Percentiles rank a stretch among this genome's conserved stretches.
phyloP scores from a whole-genome alignment of 257 asterid species.

The Plectranthus barbatus region DNA sequence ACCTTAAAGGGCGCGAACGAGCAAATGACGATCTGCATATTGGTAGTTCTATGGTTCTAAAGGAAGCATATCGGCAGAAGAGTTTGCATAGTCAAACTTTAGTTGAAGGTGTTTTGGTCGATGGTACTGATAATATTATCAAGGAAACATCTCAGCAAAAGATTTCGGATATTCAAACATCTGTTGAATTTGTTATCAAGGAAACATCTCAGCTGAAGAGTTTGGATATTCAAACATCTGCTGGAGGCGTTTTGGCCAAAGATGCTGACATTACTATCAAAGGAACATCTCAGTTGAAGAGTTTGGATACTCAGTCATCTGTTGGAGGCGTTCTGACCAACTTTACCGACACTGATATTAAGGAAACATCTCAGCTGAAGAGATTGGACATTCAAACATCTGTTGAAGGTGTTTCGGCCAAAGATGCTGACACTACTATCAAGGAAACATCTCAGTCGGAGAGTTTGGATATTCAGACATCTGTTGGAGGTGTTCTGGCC shows the following conservation, averaged over 20 bases:
- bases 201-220: conserved; percentile 10
- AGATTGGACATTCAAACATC: conserved; percentile 9
- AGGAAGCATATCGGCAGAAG: conserved; percentile 9
- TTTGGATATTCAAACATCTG: conserved; percentile 8
- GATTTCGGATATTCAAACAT: too few species aligned
- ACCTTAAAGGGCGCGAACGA: conserved; percentile 4
- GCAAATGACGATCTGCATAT: conserved; percentile 4
- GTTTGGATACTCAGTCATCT: conserved; percentile 8
- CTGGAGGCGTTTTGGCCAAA: background rate
- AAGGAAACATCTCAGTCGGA: conserved; percentile 8
- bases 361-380: conserved; percentile 10
- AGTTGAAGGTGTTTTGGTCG: conserved; percentile 1
- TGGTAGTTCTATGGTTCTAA: conserved; percentile 1
- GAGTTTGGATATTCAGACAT: conserved; percentile 6
- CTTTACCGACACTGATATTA: background rate
- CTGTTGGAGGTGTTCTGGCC: conserved; percentile 6
- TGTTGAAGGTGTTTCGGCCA: conserved; percentile 1
- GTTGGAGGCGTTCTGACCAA: background rate
- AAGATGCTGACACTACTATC: background rate
- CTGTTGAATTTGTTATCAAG: too few species aligned
- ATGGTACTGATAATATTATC: background rate
- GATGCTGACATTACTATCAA: background rate
- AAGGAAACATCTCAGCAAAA: conserved; percentile 7
- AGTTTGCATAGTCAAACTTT: conserved; percentile 5
- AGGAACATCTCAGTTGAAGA: conserved; percentile 9